phyloP scores from a whole-genome alignment of 129 eudicot genomes.

The Mikania micrantha region DNA sequence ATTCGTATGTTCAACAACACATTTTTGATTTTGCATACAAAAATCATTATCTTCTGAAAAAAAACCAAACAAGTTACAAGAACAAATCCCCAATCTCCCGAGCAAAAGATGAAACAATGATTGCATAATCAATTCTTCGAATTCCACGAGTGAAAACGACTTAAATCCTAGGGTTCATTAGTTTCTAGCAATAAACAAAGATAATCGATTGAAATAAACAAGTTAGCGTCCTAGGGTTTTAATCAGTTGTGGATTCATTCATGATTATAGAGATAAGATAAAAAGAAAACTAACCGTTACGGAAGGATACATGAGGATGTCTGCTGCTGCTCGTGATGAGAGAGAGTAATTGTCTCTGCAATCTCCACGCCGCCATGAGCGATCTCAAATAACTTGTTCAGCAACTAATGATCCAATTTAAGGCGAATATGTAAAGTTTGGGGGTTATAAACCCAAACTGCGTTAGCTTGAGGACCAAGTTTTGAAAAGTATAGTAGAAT shows the following conservation, averaged over 20 bases:
- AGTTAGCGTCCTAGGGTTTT: slow-evolving; percentile 5
- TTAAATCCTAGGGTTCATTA: neutral
- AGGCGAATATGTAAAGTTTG: neutral
- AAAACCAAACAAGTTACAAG: too few species aligned
- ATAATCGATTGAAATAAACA: neutral
- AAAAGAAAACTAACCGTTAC: slow-evolving; percentile 23
- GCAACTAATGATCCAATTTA: neutral
- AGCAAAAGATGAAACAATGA: too few species aligned
- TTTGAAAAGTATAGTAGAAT: too few species aligned
- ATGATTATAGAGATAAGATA: neutral
- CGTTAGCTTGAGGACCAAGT: neutral
- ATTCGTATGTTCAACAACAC: too few species aligned
- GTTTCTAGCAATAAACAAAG: neutral
- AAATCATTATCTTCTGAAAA: too few species aligned
- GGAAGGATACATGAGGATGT: slow-evolving; percentile 25
- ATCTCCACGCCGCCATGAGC: slow-evolving; percentile 43
- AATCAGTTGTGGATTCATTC: neutral
- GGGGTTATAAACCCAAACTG: neutral
- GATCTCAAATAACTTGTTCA: neutral
- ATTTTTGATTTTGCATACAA: too few species aligned
- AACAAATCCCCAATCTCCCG: too few species aligned
- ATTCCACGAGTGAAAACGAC: neutral
- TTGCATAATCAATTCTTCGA: neutral
- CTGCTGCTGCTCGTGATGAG: slow-evolving; percentile 27
- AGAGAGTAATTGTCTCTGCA: slow-evolving; percentile 38